Evolutionary conservation across 306 rosid genomes (phyloP).

Genomic region (Rosa persica): DNA sequence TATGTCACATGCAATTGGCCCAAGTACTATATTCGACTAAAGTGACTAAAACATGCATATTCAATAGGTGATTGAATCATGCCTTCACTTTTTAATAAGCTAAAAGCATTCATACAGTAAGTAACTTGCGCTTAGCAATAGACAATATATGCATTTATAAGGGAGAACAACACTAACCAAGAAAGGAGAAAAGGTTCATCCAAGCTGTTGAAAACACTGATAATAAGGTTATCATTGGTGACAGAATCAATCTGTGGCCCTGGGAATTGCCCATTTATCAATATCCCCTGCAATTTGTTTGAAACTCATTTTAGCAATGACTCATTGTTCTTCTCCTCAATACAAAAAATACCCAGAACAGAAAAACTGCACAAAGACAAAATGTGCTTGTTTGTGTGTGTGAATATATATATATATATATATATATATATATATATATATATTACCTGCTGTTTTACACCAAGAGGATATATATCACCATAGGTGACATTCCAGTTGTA

Average conservation of each 20-base stretch:
- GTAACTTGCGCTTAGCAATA: neutral
- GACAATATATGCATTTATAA: too few species aligned
- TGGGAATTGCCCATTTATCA: constrained; percentile 90
- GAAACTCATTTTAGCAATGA: constrained; percentile 16
- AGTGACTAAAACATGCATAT: constrained; percentile 5
- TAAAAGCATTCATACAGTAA: neutral
- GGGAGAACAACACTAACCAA: constrained; percentile 47
- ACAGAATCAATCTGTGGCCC: constrained; percentile 80
- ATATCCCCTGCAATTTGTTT: constrained; percentile 59
- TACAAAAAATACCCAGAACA: neutral
- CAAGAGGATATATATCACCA: constrained; percentile 89
- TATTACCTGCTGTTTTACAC: constrained; percentile 79
- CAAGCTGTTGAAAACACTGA: constrained; percentile 73
- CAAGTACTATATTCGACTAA: neutral
- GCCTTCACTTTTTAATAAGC: neutral
- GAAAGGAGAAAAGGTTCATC: constrained; percentile 85
- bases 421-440: too few species aligned
- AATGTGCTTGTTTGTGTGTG: neutral
- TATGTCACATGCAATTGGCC: constrained; percentile 5
- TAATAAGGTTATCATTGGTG: constrained; percentile 83
- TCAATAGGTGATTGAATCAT: neutral
- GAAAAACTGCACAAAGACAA: neutral
- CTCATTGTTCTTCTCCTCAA: neutral
- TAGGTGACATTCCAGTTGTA: constrained; percentile 73
- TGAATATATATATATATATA: too few species aligned